Conservation (phyloP, 148 eudicot genomes). For the Amaranthus cruentus region DNA sequence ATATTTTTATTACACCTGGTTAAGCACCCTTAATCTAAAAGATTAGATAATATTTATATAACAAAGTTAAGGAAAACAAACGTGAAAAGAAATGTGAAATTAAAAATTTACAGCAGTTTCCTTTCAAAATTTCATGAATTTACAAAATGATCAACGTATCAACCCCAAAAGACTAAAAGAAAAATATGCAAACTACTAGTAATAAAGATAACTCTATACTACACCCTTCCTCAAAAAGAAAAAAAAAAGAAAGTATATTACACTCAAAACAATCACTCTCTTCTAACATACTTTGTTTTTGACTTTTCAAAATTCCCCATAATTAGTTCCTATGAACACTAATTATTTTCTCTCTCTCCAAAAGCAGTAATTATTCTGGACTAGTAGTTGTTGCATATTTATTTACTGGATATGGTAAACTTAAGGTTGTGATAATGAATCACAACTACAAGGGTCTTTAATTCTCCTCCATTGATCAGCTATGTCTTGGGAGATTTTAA, state of each 20-base stretch:
- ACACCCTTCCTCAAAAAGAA: too few species aligned
- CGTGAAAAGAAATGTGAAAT: background rate
- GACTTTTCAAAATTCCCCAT: background rate
- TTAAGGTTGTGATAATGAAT: background rate
- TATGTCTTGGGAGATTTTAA: constrained; percentile 62
- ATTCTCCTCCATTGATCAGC: constrained; percentile 42
- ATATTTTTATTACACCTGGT: too few species aligned
- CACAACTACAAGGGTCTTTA: background rate
- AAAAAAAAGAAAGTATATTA: too few species aligned
- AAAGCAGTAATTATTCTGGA: background rate
- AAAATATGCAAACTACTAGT: background rate
- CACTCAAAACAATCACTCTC: background rate
- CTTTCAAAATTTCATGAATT: constrained; percentile 44
- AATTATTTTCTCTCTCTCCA: too few species aligned
- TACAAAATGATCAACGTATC: constrained; percentile 18
- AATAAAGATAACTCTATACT: too few species aligned
- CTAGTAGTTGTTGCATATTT: background rate
- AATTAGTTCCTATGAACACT: constrained; percentile 7
- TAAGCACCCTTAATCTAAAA: too few species aligned
- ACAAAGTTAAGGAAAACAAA: background rate
- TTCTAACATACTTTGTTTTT: background rate
- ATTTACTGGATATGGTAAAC: background rate
- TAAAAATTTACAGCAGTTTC: constrained; percentile 23
- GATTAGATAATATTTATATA: background rate
- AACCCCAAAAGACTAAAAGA: background rate